phyloP scores from a whole-genome alignment of 805 yeast species.

The Saccharomycopsis sp. region DNA sequence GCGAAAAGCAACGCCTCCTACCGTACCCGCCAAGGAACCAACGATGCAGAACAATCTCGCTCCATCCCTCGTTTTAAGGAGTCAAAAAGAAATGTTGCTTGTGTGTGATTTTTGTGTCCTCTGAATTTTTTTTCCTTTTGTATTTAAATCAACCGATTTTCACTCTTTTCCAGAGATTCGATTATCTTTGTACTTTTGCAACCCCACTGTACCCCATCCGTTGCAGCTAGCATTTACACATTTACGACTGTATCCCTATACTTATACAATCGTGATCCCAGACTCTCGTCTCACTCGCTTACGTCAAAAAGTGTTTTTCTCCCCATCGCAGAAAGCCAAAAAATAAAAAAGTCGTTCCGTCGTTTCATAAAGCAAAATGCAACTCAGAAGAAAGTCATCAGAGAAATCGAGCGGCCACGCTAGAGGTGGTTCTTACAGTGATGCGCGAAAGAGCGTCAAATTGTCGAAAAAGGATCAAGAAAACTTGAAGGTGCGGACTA shows the following conservation, averaged over 20 bases:
- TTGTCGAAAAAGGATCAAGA: conserved; percentile 46
- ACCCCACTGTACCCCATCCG: background rate
- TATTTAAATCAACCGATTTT: conserved; percentile 1
- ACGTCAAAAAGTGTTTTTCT: background rate
- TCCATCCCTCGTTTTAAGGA: background rate
- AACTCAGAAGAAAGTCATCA: conserved; percentile 7
- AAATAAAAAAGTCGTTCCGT: background rate
- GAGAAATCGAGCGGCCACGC: background rate
- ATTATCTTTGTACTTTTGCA: background rate
- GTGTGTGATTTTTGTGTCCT: background rate
- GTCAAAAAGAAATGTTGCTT: background rate
- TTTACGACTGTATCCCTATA: background rate
- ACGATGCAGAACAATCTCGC: too few relatives aligned
- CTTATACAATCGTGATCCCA: too few relatives aligned
- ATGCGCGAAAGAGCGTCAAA: conserved; percentile 26
- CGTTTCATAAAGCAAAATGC: too few relatives aligned
- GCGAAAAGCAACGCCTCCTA: conserved; percentile 4
- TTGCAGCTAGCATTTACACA: background rate
- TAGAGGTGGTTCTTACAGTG: background rate
- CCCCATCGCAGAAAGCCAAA: background rate
- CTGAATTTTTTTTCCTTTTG: background rate
- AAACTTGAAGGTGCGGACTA: conserved; percentile 53
- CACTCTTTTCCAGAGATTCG: background rate
- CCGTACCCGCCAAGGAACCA: background rate
- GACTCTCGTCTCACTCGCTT: background rate